Conservation (phyloP, 2,329 filamentous ascomycete species). For the Diaporthe aspalathi region DNA sequence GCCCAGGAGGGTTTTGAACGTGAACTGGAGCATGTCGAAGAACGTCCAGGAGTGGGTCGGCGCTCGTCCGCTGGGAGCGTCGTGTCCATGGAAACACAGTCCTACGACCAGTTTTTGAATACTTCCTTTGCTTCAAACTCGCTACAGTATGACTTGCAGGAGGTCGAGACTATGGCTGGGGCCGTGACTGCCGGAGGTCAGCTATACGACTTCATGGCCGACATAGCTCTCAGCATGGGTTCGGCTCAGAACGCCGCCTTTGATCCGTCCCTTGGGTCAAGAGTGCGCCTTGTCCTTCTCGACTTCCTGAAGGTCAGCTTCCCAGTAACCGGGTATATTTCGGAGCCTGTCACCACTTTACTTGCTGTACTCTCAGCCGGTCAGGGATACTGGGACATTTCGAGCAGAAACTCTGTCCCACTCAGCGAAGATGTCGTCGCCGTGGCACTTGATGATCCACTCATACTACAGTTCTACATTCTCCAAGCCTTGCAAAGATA, state of each 20-base stretch:
- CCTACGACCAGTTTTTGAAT: conserved; percentile 68
- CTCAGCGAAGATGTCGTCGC: conserved; percentile 50
- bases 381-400: conserved; percentile 65
- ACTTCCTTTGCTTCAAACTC: conserved; percentile 53
- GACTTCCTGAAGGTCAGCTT: conserved; percentile 77
- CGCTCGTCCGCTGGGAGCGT: conserved; percentile 72
- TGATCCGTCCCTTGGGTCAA: conserved; percentile 67
- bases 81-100: conserved; percentile 69
- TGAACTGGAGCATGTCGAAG: conserved; percentile 50
- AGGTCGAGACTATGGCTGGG: conserved; percentile 63
- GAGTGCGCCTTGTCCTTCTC: conserved; percentile 73
- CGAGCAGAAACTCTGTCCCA: conserved; percentile 53
- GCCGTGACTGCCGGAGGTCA: conserved; percentile 61
- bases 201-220: conserved; percentile 65
- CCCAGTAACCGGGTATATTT: conserved; percentile 76
- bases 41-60: conserved; percentile 55
- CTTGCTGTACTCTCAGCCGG: conserved; percentile 72
- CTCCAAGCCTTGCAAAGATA: conserved; percentile 80
- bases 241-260: conserved; percentile 59
- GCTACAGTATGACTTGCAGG: conserved; percentile 62
- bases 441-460: conserved; percentile 63
- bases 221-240: conserved; percentile 62
- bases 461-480: conserved; percentile 70
- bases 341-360: conserved; percentile 75
- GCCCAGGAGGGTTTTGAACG: conserved; percentile 68